Evolutionary conservation across 345 rosid genomes (phyloP), one percentile per base, ranked within the genome.

Genomic region (Dimocarpus longan): DNA sequence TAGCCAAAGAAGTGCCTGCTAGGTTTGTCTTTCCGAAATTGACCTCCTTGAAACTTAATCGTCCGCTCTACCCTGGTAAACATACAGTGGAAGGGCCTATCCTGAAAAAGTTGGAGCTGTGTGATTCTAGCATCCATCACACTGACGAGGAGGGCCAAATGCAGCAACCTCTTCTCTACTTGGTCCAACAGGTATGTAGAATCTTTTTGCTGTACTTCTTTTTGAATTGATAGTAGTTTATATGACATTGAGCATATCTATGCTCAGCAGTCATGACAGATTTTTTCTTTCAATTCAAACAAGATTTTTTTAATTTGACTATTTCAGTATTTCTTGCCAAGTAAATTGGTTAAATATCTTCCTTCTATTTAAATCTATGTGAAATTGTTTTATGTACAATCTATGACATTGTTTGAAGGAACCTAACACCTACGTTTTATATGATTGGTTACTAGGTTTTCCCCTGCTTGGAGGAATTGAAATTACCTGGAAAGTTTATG

Each of bases 41-140:
- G n/a, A n/a, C n/a, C n/a, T n/a, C n/a, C n/a, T n/a, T n/a, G n/a
- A n/a, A n/a, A n/a, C n/a, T n/a, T n/a, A n/a, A n/a, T n/a, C n/a
- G n/a, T n/a, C n/a, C n/a, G 8, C 76, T 87, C 70, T 82, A 76
- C 15, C 74, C 74, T 0, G 80, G 84, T 46, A 9, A 6, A 15
- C 80, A 80, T 56, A 66, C 80, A 18, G 3, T 48, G 1, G 80
- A 80, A 16, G 84, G 80, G 70, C 83, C 83, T 15, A 19, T 1
- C 42, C 63, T 86, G 6, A 43, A 62, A 56, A 19, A 2, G 12
- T 2, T 75, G 1, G 19, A 70, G 42, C 21, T 67, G 10, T 24
- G 0, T 37, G 21, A 1, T 50, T 77, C 76, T 68, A 21, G 22
- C 57, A 4, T 11, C 37, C 56, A 44, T 26, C 68, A 44, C 32